These are phyloP conservation scores for Cutaneotrichosporon sp. DNA, from an alignment of 1,284 basidiomycete genomes.

Conservation along the genomic window DNA sequence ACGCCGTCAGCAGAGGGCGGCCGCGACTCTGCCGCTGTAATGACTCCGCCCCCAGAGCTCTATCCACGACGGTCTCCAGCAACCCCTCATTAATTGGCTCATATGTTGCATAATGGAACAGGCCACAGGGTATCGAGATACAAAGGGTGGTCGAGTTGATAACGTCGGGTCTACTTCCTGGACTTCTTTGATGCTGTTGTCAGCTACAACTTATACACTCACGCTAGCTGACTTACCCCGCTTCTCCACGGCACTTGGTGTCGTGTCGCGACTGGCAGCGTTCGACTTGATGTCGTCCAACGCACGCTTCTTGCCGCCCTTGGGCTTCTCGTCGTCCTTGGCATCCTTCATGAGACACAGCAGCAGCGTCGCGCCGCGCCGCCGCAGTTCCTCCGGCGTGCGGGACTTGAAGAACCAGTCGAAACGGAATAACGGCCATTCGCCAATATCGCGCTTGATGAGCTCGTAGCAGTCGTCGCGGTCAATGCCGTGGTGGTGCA, in stretches of 20 bases:
- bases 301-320: slow-evolving; percentile 49
- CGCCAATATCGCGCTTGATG: slow-evolving; percentile 93
- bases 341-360: slow-evolving; percentile 87
- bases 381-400: slow-evolving; percentile 81
- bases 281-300: slow-evolving; percentile 49
- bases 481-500: slow-evolving; percentile 88
- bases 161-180: slow-evolving; percentile 22
- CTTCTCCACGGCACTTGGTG: slow-evolving; percentile 31
- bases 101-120: not conserved
- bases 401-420: slow-evolving; percentile 99
- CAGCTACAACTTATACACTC: not conserved
- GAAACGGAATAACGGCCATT: slow-evolving; percentile 94
- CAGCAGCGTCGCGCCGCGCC: slow-evolving; percentile 83
- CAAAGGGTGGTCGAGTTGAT: not conserved
- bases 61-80: not conserved
- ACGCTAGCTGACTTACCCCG: slow-evolving; percentile 13
- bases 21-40: no score
- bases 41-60: no score
- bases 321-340: slow-evolving; percentile 50
- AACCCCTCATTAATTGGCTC: not conserved
- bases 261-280: slow-evolving; percentile 38
- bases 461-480: slow-evolving; percentile 89
- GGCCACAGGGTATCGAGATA: slow-evolving; percentile 1
- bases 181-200: slow-evolving; percentile 31
- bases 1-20: no score